Evolutionary conservation across 192 early-diverging fungal genomes (phyloP), one percentile per base, ranked within the genome.

Genomic region (Backusella psychrophila): DNA sequence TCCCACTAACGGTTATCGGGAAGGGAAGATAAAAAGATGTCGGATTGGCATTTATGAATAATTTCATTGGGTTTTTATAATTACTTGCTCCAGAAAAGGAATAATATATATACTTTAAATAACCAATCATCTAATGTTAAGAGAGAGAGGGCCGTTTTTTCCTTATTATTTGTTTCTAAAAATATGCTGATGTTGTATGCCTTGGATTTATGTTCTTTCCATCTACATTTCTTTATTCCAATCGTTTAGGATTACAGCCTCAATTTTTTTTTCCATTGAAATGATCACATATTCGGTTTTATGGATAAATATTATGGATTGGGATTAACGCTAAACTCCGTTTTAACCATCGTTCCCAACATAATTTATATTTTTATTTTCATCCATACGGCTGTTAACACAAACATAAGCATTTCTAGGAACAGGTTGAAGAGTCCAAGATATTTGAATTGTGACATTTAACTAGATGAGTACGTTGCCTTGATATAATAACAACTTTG

Each of bases 31-130:
- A 9, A 26, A 21, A 23, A 26, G 21, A 12, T 59, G 53, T 59
- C 21, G 23, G 21, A 11, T 59, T 59, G 21, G 46, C 46, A 19
- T 59, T 59, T 59, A 26, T 59, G 23, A 23, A 59, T 59, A 8
- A 59, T 59, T 56, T 59, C 21, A 59, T 59, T 59, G 53, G 53
- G 1, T 9, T 59, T 59, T 59, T 23, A 59, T 59, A 59, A 59
- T 59, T 59, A 59, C 53, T 59, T 59, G n/a, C n/a, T 23, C 53
- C 23, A 59, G 53, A 59, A 59, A 59, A 59, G 53, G 53, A 23
- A 59, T 59, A 59, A 59, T 59, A 12, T 23, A 59, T 1, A 59
- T 23, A 23, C 53, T 59, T 11, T 59, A 59, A 26, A 26, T 59
- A 59, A 59, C 53, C 53, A 59, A 59, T 59, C 53, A 59, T 59